These are phyloP conservation scores for Entomortierella beljakovae DNA, from an alignment of 192 early-diverging fungal species.

Conservation along the genomic window DNA sequence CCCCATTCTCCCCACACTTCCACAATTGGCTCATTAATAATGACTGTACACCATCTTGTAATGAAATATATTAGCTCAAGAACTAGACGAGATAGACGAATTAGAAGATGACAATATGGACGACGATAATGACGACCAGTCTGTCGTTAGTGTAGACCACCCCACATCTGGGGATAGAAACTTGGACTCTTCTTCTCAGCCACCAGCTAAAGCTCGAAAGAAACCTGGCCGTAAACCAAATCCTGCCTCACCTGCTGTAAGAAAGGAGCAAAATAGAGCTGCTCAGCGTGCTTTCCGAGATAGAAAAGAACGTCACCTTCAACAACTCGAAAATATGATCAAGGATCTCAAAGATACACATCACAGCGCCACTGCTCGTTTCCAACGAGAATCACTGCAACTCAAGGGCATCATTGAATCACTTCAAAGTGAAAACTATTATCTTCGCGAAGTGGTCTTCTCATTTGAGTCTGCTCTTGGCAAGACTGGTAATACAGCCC, in stretches of 20 bases:
- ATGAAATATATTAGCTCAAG: slow-evolving; percentile 1
- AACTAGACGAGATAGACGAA: not conserved
- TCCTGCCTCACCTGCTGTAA: slow-evolving; percentile 65
- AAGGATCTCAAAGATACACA: slow-evolving; percentile 72
- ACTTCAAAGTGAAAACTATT: slow-evolving; percentile 57
- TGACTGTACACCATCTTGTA: not conserved
- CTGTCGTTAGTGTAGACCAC: slow-evolving; percentile 11
- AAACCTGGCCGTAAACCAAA: slow-evolving; percentile 70
- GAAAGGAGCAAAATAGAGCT: slow-evolving; percentile 86
- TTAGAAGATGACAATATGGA: not conserved
- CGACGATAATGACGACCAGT: slow-evolving; percentile 35
- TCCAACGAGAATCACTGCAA: slow-evolving; percentile 52
- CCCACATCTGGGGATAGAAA: not conserved
- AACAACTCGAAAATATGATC: slow-evolving; percentile 79
- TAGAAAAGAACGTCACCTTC: slow-evolving; percentile 81
- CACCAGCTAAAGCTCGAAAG: slow-evolving; percentile 61
- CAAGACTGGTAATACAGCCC: slow-evolving; percentile 41
- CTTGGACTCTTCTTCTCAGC: slow-evolving; percentile 24
- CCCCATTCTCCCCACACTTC: not conserved
- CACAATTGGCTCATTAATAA: not conserved
- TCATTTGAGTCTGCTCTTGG: slow-evolving; percentile 57
- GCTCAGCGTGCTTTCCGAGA: slow-evolving; percentile 92
- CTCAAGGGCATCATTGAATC: slow-evolving; percentile 50
- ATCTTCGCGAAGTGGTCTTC: slow-evolving; percentile 58
- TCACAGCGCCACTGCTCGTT: slow-evolving; percentile 52